Percentiles rank a stretch among this genome's conserved stretches.
Conservation (phyloP, 495 filamentous ascomycete genomes). For the Astrothelium subdiscretum region DNA sequence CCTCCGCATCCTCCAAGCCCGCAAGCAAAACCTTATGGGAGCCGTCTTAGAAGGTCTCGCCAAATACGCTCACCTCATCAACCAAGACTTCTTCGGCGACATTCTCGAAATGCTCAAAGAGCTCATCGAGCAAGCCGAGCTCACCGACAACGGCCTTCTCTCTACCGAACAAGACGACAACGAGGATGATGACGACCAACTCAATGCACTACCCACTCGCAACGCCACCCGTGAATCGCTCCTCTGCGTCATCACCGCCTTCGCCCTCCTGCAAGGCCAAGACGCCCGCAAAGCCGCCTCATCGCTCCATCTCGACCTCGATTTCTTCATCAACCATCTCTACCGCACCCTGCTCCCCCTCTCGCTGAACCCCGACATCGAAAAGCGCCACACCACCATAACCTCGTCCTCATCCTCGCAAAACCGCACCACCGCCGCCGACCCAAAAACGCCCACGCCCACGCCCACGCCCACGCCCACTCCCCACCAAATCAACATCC, state of each 20-base stretch:
- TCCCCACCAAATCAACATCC: slow-evolving; percentile 71
- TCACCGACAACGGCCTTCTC: slow-evolving; percentile 26
- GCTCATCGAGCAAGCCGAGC: slow-evolving; percentile 60
- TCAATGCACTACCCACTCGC: slow-evolving; percentile 36
- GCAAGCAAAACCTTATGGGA: slow-evolving; percentile 73
- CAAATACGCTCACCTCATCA: slow-evolving; percentile 88
- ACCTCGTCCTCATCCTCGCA: slow-evolving; percentile 69
- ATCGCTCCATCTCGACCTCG: slow-evolving; percentile 71
- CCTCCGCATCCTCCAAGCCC: slow-evolving; percentile 82
- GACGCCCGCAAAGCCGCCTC: slow-evolving; percentile 54
- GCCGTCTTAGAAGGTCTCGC: slow-evolving; percentile 86
- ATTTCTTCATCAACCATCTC: slow-evolving; percentile 88
- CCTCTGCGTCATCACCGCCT: slow-evolving; percentile 92
- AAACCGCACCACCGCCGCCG: slow-evolving; percentile 21
- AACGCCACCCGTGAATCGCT: slow-evolving; percentile 74
- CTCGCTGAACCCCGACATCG: slow-evolving; percentile 72
- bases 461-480: no score
- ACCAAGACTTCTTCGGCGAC: slow-evolving; percentile 96
- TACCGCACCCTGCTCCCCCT: slow-evolving; percentile 71
- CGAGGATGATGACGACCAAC: slow-evolving; percentile 32
- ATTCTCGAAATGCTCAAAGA: slow-evolving; percentile 89
- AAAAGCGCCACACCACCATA: slow-evolving; percentile 74
- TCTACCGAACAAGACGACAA: slow-evolving; percentile 15
- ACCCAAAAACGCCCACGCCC: slow-evolving; percentile 16
- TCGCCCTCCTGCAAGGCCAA: slow-evolving; percentile 84